Evolutionary conservation across 2,329 filamentous ascomycete species (phyloP), one percentile per base, ranked within the genome.

Genomic region (Penicillium sp.): DNA sequence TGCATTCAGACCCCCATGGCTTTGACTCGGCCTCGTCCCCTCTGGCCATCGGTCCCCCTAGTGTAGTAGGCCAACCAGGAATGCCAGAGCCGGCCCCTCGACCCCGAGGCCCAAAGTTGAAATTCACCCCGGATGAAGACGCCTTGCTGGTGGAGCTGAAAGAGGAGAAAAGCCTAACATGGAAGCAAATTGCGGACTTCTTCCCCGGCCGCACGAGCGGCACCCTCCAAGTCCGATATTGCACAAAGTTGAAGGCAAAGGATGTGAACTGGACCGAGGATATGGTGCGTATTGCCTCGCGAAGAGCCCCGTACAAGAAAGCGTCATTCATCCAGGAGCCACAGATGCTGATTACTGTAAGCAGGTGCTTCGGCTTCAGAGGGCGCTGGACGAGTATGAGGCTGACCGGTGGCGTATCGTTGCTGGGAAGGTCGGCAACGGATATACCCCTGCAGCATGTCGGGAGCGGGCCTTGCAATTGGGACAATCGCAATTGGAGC

Each of bases 111-210:
- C 89, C 89, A 5, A 96, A 95, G 69, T 75, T 94, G 54, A 95
- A 95, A 67, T 96, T 96, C 61, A 95, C 89, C 1, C 82, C 87
- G 7, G 89, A 94, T 64, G 90, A 96, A 62, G 90, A 96, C 65
- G 83, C 86, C 53, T 72, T 94, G 33, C 75, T 96, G 38, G 83
- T 95, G 41, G 87, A 94, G 60, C 73, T 96, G 47, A 96, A 96
- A 66, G 90, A 96, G 68, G 90, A 93, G 59, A 94, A 93, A 67
- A 90, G 87, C 60, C 74, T 96, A 61, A 94, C 90, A 4, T 96
- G 90, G 90, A 95, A 94, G 69, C 90, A 96, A 73, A 96, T 96
- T 59, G 87, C 89, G 41, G 90, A 95, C 60, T 95, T 95, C 69
- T 96, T 96, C 56, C 90, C 90, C 1, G 90, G 89, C 1, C 77